Evolutionary conservation across 306 rosid genomes (phyloP).

Genomic region (Quercus bicolor): DNA sequence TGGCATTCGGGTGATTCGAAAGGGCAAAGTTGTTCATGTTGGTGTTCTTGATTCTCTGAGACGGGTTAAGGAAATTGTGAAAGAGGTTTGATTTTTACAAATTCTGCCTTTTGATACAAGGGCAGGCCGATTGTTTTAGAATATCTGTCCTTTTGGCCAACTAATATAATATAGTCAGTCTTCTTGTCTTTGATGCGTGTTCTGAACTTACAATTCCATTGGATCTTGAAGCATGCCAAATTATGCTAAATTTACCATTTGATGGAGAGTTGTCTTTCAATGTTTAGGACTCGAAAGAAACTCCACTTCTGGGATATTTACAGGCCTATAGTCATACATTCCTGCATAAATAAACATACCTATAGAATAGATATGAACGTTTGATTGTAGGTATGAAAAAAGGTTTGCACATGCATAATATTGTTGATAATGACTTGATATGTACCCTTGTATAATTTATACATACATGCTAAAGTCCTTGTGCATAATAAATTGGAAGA

Average conservation of each 20-base stretch:
- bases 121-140: not conserved
- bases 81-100: slow-evolving; percentile 59
- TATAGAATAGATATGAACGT: too few species aligned
- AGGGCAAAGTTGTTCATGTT: slow-evolving; percentile 54
- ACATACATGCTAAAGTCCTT: not conserved
- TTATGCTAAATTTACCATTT: not conserved
- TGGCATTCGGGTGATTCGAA: slow-evolving; percentile 73
- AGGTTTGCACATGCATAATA: not conserved
- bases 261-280: not conserved
- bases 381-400: too few species aligned
- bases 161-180: not conserved
- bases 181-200: not conserved
- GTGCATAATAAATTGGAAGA: not conserved
- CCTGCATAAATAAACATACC: not conserved
- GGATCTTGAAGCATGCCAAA: not conserved
- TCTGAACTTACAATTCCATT: not conserved
- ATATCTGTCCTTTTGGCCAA: not conserved
- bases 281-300: not conserved
- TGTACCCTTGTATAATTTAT: not conserved
- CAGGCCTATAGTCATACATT: not conserved
- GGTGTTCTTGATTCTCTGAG: slow-evolving; percentile 81
- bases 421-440: not conserved
- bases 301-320: not conserved
- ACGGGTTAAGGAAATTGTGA: slow-evolving; percentile 86
- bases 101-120: slow-evolving; percentile 6